Evolutionary conservation across 768 basidiomycete genomes (phyloP).

Genomic region (Tulasnella sp.): DNA sequence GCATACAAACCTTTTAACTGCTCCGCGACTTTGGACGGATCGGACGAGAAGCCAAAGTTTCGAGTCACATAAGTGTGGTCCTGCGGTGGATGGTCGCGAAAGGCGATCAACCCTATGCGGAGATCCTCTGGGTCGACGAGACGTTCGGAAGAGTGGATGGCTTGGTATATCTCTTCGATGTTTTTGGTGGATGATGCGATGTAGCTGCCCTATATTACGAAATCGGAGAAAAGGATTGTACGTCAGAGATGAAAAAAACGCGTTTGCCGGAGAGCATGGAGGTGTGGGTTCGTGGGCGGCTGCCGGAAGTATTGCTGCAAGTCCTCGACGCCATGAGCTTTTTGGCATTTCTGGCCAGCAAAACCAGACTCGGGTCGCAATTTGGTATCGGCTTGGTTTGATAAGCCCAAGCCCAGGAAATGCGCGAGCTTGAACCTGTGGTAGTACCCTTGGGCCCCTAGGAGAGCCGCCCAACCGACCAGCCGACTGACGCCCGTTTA

Average conservation of each 20-base stretch:
- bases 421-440: too few species aligned
- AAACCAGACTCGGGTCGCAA: too few species aligned
- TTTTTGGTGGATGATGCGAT: constrained; percentile 93
- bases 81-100: constrained; percentile 94
- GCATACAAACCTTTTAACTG: constrained; percentile 78
- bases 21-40: constrained; percentile 76
- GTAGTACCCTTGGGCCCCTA: too few species aligned
- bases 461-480: too few species aligned
- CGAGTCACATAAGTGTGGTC: constrained; percentile 90
- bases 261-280: too few species aligned
- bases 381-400: too few species aligned
- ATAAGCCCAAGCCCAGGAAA: too few species aligned
- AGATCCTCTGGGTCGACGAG: constrained; percentile 81
- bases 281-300: neutral
- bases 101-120: constrained; percentile 85
- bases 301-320: too few species aligned
- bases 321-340: too few species aligned
- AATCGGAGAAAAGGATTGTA: neutral
- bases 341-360: too few species aligned
- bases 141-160: constrained; percentile 89
- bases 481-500: neutral
- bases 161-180: constrained; percentile 87
- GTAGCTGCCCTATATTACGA: constrained; percentile 45
- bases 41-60: constrained; percentile 90
- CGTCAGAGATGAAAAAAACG: neutral